Evolutionary conservation across 768 basidiomycete genomes (phyloP).

Genomic region (Boletus sp.): DNA sequence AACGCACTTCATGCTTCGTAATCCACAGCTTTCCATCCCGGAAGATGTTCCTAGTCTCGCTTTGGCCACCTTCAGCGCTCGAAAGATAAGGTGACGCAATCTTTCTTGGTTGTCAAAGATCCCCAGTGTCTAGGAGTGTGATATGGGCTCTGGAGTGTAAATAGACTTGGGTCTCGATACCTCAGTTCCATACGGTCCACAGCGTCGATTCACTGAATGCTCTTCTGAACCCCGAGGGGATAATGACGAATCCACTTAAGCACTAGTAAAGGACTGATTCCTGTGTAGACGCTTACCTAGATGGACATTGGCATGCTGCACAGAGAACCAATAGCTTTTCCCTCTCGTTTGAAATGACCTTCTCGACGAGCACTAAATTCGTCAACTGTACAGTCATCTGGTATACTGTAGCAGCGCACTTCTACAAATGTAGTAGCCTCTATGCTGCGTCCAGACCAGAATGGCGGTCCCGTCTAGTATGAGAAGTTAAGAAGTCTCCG

Average conservation of each 20-base stretch:
- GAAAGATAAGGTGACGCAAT: conserved; percentile 33
- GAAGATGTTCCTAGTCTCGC: conserved; percentile 26
- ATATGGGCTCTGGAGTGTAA: conserved; percentile 10
- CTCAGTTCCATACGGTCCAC: conserved; percentile 34
- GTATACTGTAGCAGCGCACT: conserved; percentile 44
- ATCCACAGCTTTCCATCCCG: conserved; percentile 28
- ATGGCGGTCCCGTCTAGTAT: conserved; percentile 23
- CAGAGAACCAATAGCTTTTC: conserved; percentile 36
- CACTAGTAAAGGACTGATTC: not conserved
- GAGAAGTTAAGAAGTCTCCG: conserved; percentile 21
- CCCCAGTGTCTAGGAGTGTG: not conserved
- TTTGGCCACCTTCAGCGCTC: conserved; percentile 31
- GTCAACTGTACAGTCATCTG: conserved; percentile 34
- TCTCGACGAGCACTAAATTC: conserved; percentile 37
- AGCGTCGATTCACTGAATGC: not conserved
- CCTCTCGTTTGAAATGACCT: conserved; percentile 34
- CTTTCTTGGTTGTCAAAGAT: not conserved
- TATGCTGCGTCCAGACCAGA: conserved; percentile 31
- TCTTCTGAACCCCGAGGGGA: conserved; percentile 32
- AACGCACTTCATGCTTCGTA: conserved; percentile 24
- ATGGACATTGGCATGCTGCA: conserved; percentile 36
- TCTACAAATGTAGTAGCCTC: conserved; percentile 39
- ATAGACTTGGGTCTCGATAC: conserved; percentile 26
- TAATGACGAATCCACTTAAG: conserved; percentile 8
- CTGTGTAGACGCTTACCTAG: conserved; percentile 23